Conservation (phyloP, 2,329 filamentous ascomycete species). For the Cordyceps tenuipes region DNA sequence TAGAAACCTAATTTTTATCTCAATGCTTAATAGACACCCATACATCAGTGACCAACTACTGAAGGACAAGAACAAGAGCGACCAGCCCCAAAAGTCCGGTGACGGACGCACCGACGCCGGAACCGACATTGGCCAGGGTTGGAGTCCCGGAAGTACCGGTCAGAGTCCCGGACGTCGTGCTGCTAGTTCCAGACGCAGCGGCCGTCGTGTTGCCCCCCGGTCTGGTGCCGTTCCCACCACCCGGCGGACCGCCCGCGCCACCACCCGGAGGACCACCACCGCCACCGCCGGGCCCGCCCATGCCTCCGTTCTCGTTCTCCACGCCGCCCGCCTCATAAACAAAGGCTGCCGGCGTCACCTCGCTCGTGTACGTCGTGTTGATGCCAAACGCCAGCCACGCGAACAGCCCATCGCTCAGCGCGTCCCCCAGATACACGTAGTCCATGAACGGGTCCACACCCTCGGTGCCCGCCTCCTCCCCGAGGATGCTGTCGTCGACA, state of each 20-base stretch:
- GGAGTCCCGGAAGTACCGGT: neutral
- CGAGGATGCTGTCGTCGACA: slow-evolving; percentile 39
- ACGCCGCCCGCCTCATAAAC: slow-evolving; percentile 26
- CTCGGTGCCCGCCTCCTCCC: slow-evolving; percentile 36
- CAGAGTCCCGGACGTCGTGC: neutral
- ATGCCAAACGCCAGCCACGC: slow-evolving; percentile 48
- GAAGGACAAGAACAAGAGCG: neutral
- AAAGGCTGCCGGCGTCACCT: slow-evolving; percentile 24
- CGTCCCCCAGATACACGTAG: slow-evolving; percentile 49
- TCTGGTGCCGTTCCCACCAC: neutral
- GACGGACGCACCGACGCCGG: neutral
- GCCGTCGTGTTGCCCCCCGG: neutral
- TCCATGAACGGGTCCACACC: slow-evolving; percentile 50
- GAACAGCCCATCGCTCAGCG: slow-evolving; percentile 41
- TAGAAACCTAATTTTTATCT: neutral
- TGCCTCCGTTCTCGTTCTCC: slow-evolving; percentile 18
- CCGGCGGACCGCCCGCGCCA: neutral
- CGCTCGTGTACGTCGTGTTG: slow-evolving; percentile 23
- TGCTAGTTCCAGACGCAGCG: neutral
- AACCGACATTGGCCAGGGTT: neutral
- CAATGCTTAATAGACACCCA: too few relatives aligned
- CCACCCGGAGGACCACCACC: neutral
- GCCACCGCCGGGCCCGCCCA: slow-evolving; percentile 12
- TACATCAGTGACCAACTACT: neutral
- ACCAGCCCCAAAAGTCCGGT: neutral